Evolutionary conservation across 2,329 filamentous ascomycete species (phyloP).

Genomic region (Ascochyta pisi): DNA sequence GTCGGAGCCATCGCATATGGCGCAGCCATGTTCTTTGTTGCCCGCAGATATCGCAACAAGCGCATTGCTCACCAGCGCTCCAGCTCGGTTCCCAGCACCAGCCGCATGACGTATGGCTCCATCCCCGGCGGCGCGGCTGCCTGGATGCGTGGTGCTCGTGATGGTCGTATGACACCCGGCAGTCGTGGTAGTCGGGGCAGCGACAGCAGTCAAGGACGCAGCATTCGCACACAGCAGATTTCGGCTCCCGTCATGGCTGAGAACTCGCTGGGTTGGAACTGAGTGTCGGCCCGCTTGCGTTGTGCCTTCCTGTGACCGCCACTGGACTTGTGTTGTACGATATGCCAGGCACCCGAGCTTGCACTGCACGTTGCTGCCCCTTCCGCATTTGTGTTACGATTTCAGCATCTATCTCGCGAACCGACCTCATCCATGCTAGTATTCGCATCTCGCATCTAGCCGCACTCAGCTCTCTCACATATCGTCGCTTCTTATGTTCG

Average conservation of each 20-base stretch:
- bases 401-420: slow-evolving; percentile 13
- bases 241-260: slow-evolving; percentile 90
- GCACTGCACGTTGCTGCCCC: not conserved
- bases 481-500: slow-evolving; percentile 34
- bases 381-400: slow-evolving; percentile 17
- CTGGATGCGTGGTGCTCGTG: slow-evolving; percentile 56
- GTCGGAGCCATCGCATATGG: slow-evolving; percentile 85
- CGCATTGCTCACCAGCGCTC: slow-evolving; percentile 77
- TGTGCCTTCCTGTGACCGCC: not conserved
- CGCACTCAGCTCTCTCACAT: slow-evolving; percentile 21
- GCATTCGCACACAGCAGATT: slow-evolving; percentile 74
- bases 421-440: slow-evolving; percentile 27
- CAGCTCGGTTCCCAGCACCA: slow-evolving; percentile 77
- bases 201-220: slow-evolving; percentile 69
- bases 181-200: slow-evolving; percentile 50
- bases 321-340: slow-evolving; percentile 28
- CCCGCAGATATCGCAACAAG: slow-evolving; percentile 88
- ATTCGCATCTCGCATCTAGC: slow-evolving; percentile 23
- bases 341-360: slow-evolving; percentile 17
- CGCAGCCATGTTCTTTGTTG: slow-evolving; percentile 92
- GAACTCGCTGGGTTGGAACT: slow-evolving; percentile 97
- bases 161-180: slow-evolving; percentile 48
- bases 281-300: slow-evolving; percentile 40
- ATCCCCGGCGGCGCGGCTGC: slow-evolving; percentile 55
- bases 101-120: slow-evolving; percentile 55